Evolutionary conservation across 352 stramenopile species (phyloP).

Genomic region (Globisporangium spinosum): DNA sequence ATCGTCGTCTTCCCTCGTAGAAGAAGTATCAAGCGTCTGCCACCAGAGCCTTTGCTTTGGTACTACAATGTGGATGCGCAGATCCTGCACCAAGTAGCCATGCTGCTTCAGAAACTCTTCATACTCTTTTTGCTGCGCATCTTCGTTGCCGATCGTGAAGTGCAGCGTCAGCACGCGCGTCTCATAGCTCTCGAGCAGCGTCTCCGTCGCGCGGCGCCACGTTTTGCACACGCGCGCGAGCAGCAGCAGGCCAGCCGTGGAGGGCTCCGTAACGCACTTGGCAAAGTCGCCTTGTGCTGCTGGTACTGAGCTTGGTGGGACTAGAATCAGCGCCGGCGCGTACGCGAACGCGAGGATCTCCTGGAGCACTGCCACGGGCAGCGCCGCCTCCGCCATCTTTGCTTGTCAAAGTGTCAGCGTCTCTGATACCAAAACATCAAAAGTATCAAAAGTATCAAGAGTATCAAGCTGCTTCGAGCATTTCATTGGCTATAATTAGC

Average conservation of each 20-base stretch:
- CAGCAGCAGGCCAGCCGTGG: constrained; percentile 21
- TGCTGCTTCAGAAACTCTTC: constrained; percentile 14
- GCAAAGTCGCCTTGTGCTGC: constrained; percentile 25
- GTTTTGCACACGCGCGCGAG: constrained; percentile 29
- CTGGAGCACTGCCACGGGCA: constrained; percentile 16
- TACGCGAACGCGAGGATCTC: constrained; percentile 35
- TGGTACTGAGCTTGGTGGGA: background rate
- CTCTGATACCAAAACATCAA: background rate
- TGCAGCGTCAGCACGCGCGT: constrained; percentile 24
- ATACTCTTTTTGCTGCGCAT: constrained; percentile 23
- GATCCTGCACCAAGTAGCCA: constrained; percentile 23
- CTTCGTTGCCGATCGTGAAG: constrained; percentile 28
- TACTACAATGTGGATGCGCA: constrained; percentile 27
- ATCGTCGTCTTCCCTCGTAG: constrained; percentile 5
- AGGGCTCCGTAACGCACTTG: constrained; percentile 23
- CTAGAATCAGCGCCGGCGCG: constrained; percentile 36
- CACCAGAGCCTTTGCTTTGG: constrained; percentile 34
- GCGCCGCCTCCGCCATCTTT: constrained; percentile 28
- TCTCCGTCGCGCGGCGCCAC: constrained; percentile 24
- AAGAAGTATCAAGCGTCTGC: constrained; percentile 15
- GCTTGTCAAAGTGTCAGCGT: background rate
- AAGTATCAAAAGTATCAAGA: background rate
- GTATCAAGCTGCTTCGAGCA: background rate
- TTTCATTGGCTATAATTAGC: background rate
- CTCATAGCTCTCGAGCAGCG: constrained; percentile 21